These are phyloP conservation scores for Cunninghamia lanceolata DNA, from an alignment of 75 land plant species.

Conservation along the genomic window DNA sequence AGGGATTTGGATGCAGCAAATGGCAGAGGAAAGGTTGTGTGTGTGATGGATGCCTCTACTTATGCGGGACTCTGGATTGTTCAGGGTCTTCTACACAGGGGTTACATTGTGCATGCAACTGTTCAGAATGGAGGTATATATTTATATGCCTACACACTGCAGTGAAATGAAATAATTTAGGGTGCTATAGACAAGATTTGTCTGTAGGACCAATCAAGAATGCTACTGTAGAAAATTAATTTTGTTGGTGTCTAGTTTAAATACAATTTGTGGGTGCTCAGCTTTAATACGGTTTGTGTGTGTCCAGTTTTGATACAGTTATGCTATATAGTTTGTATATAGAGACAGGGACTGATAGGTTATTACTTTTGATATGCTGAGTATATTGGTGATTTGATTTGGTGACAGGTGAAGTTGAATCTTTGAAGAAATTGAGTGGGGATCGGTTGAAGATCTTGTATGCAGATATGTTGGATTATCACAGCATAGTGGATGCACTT, in stretches of 20 bases:
- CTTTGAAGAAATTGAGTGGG: slow-evolving; percentile 5
- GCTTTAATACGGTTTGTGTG: too few relatives aligned
- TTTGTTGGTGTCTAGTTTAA: neutral
- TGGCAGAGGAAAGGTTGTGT: slow-evolving; percentile 27
- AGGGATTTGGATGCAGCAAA: neutral
- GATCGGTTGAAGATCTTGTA: slow-evolving; percentile 46
- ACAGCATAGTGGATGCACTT: slow-evolving; percentile 57
- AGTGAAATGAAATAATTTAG: neutral
- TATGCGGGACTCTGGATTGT: slow-evolving; percentile 36
- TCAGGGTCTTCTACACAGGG: slow-evolving; percentile 41
- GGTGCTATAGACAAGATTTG: neutral
- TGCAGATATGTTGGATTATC: slow-evolving; percentile 68
- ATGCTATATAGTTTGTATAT: neutral
- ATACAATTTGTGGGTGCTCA: too few relatives aligned
- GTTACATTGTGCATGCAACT: slow-evolving; percentile 58
- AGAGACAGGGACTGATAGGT: neutral
- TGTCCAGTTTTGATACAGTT: too few relatives aligned
- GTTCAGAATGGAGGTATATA: slow-evolving; percentile 19
- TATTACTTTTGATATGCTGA: neutral
- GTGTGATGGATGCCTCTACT: slow-evolving; percentile 64
- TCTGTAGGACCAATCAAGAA: neutral
- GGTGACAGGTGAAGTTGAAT: slow-evolving; percentile 2
- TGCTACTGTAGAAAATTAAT: neutral
- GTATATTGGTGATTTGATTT: neutral
- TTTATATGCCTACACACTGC: neutral